Base-by-base conservation (phyloP, 371 early-diverging fungal genomes). In the Chytridium lagenaria region DNA sequence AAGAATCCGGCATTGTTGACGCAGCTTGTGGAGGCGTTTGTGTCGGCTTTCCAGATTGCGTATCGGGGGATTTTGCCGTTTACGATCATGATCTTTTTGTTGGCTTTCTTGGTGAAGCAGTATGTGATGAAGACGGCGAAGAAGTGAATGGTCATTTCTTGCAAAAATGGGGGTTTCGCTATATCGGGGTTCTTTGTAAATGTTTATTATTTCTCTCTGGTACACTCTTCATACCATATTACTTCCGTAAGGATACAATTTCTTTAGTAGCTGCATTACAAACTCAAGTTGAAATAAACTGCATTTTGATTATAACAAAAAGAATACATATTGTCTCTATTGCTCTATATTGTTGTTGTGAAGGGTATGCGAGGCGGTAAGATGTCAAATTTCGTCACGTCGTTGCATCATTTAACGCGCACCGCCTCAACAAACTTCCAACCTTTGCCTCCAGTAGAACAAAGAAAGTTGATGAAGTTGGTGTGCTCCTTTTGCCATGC, bases 51-150 rank as follows among this genome's bases (percentile, higher is more conserved):
- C 44, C 51, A 68, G 40, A 50, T 68, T 15, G 71, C 76, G 19
- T 75, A 75, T 49, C 28, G 67, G 63, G 28, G 39, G 28, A 28
- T 71, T 23, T 50, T 75, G 44, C 71, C 71, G 36, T 70, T 66
- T 50, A 40, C 76, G 1, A 38, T 57, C 5, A 1, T 71, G n/a
- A 75, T 75, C 49, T 19, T 75, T 36, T 22, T 75, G 37, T 10
- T 59, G 38, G 71, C 70, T 31, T 63, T 70, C 16, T 75, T 44
- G 19, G 68, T 75, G n/a, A 67, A 68, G 50, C 71, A 75, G 71
- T 59, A 69, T 26, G 69, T 33, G 28, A 36, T 74, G 44, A 74
- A 74, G 59, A 19, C 44, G 7, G 44, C 12, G 44, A 44, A 44
- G 44, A 44, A 44, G 19, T 44, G 44, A 44, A 19, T 7, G 44